These are phyloP conservation scores for Trametes punicea DNA, from an alignment of 768 basidiomycete species.

Conservation along the genomic window DNA sequence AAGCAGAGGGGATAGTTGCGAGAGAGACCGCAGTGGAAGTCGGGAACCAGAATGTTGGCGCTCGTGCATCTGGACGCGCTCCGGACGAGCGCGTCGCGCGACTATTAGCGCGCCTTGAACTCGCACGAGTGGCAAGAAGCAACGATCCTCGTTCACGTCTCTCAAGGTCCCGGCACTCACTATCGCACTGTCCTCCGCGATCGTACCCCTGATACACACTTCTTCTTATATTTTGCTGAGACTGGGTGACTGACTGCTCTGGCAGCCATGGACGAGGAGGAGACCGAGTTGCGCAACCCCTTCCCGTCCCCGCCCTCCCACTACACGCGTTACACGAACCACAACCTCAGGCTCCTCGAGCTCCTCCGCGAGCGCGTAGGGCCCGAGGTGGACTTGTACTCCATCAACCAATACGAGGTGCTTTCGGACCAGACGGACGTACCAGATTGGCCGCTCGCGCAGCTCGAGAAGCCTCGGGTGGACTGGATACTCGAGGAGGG, in stretches of 20 bases:
- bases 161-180: too few species aligned
- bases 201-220: too few species aligned
- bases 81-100: too few species aligned
- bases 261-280: conserved; percentile 64
- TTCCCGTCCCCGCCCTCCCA: conserved; percentile 89
- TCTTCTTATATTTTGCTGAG: too few species aligned
- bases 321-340: conserved; percentile 71
- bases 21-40: not conserved
- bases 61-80: too few species aligned
- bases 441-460: conserved; percentile 72
- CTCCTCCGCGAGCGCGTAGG: conserved; percentile 54
- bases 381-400: conserved; percentile 34
- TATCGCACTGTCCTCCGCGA: too few species aligned
- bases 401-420: conserved; percentile 54
- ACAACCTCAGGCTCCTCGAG: conserved; percentile 67
- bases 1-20: too few species aligned
- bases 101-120: too few species aligned
- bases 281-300: conserved; percentile 76
- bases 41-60: too few species aligned
- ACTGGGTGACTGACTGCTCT: too few species aligned
- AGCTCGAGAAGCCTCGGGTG: conserved; percentile 81
- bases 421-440: conserved; percentile 70
- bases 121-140: too few species aligned
- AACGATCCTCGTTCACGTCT: too few species aligned
- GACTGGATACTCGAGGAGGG: conserved; percentile 91